A percentile compares a stretch with the other conserved stretches of the same genome.
phyloP scores from a whole-genome alignment of 1,284 basidiomycete species.

The Cutaneotrichosporon dermatis region DNA sequence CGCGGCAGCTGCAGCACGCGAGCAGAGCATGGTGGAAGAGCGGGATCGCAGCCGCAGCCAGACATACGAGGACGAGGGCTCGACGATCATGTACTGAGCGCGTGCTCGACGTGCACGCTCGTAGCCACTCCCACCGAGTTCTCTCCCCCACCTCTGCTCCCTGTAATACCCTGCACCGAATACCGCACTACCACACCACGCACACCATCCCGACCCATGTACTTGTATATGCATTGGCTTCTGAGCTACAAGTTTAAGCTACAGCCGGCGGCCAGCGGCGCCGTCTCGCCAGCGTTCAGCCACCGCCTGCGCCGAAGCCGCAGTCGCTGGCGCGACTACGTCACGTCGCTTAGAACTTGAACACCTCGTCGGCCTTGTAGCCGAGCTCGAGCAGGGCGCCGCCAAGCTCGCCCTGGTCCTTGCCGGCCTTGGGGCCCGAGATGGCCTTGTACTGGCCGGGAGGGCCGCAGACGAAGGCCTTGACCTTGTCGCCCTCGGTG shows the following conservation, averaged over 20 bases:
- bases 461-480: slow-evolving; percentile 90
- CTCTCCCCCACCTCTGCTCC: too few species aligned
- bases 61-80: not conserved
- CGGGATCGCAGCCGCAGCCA: not conserved
- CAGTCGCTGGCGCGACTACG: too few species aligned
- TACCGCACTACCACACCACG: too few species aligned
- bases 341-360: slow-evolving; percentile 44
- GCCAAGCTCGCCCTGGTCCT: slow-evolving; percentile 75
- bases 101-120: not conserved
- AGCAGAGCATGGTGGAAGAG: not conserved
- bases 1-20: not conserved
- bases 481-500: slow-evolving; percentile 68
- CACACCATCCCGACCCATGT: not conserved
- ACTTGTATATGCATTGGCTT: not conserved
- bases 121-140: too few species aligned
- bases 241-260: not conserved
- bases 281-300: too few species aligned
- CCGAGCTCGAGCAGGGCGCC: slow-evolving; percentile 83
- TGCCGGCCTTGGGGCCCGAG: slow-evolving; percentile 57
- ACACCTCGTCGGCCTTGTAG: slow-evolving; percentile 66
- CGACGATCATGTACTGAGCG: slow-evolving; percentile 8
- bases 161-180: too few species aligned
- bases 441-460: slow-evolving; percentile 75
- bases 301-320: too few species aligned
- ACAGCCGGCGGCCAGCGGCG: too few species aligned